phyloP scores from a whole-genome alignment of 305 asterid genomes.

The Fraxinus velutina region DNA sequence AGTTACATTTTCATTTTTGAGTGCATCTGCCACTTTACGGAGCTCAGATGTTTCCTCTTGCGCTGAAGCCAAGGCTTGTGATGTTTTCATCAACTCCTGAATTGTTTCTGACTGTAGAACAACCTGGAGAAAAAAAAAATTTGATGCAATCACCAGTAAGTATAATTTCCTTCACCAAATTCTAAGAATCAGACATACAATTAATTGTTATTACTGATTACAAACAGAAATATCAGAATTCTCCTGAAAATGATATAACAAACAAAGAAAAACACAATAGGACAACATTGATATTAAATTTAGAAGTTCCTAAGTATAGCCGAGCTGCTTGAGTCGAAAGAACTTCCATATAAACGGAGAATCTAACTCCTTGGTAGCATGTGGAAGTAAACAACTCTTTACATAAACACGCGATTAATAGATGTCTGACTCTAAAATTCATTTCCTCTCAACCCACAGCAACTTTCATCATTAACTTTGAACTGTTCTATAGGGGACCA shows the following conservation, averaged over 20 bases:
- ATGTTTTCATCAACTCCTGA: conserved; percentile 89
- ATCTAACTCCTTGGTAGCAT: neutral
- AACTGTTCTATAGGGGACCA: neutral
- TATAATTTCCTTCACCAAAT: neutral
- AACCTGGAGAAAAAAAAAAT: conserved; percentile 43
- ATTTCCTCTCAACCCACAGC: neutral
- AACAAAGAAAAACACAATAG: neutral
- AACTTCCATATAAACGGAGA: neutral
- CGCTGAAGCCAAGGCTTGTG: conserved; percentile 63
- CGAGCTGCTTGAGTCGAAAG: neutral
- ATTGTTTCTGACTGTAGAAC: conserved; percentile 90
- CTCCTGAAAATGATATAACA: neutral
- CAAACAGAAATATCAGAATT: neutral
- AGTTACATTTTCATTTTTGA: conserved; percentile 66
- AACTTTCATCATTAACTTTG: neutral
- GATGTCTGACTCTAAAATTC: neutral
- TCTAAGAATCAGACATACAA: neutral
- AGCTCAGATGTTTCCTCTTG: conserved; percentile 75
- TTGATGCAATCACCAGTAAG: neutral
- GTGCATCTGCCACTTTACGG: conserved; percentile 51
- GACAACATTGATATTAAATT: neutral
- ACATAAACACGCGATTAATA: neutral
- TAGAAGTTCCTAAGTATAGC: neutral
- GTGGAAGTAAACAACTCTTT: neutral
- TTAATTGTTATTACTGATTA: neutral